Conservation (phyloP, 768 basidiomycete species). For the Russula lepida region DNA sequence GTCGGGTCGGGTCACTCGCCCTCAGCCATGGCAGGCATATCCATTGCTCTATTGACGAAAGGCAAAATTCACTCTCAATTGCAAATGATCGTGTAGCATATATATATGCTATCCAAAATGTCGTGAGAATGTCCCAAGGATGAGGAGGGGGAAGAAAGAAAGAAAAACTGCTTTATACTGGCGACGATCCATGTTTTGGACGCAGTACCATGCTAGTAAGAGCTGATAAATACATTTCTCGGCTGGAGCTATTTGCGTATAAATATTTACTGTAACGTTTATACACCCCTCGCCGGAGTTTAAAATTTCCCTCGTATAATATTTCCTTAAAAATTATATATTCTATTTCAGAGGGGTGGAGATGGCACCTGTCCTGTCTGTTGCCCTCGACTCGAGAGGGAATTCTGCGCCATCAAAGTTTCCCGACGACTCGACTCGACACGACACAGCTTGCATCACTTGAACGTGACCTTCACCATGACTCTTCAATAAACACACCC, state of each 20-base stretch:
- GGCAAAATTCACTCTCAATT: slow-evolving; percentile 17
- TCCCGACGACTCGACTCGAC: slow-evolving; percentile 14
- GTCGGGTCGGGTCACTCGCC: not conserved
- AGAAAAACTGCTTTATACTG: not conserved
- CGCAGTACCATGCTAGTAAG: too few relatives aligned
- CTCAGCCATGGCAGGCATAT: not conserved
- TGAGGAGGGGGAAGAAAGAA: not conserved
- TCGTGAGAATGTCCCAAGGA: not conserved
- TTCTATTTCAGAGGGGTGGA: not conserved
- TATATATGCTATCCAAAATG: too few relatives aligned
- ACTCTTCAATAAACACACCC: slow-evolving; percentile 30
- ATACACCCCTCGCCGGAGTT: too few relatives aligned
- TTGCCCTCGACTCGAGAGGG: not conserved
- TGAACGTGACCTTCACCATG: slow-evolving; percentile 32
- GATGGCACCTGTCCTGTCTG: not conserved
- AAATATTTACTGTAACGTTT: not conserved
- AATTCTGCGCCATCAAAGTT: not conserved
- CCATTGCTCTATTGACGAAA: not conserved
- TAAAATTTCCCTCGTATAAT: not conserved
- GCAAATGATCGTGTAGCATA: slow-evolving; percentile 1
- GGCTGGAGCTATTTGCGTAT: too few relatives aligned
- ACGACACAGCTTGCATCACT: slow-evolving; percentile 7
- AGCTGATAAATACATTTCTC: too few relatives aligned
- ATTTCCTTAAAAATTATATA: not conserved
- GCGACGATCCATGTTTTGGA: too few relatives aligned